Evolutionary conservation across 148 eudicot species (phyloP).

Genomic region (Rhododendron simsii): DNA sequence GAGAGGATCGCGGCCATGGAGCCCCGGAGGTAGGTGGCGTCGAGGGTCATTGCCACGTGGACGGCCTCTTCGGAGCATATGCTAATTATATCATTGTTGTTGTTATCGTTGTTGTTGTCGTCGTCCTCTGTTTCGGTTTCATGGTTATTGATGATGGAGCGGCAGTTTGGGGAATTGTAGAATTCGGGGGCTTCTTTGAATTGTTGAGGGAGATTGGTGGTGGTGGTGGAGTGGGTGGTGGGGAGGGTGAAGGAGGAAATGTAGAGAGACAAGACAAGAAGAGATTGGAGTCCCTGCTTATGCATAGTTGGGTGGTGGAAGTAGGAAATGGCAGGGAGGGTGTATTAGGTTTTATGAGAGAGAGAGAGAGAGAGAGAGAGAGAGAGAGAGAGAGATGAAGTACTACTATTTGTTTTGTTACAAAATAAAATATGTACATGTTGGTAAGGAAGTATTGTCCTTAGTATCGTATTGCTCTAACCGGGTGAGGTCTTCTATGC

Average conservation of each 20-base stretch:
- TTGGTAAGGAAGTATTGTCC: too few relatives aligned
- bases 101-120: not conserved
- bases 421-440: too few relatives aligned
- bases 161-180: constrained; percentile 62
- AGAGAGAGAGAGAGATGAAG: not conserved
- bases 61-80: constrained; percentile 53
- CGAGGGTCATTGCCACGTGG: constrained; percentile 85
- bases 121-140: not conserved
- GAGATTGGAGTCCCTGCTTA: not conserved
- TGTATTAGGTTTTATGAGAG: not conserved
- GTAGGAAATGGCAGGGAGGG: constrained; percentile 6
- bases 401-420: not conserved
- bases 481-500: too few relatives aligned
- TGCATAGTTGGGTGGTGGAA: constrained; percentile 14
- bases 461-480: too few relatives aligned
- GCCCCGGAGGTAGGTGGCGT: constrained; percentile 73
- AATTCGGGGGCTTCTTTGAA: constrained; percentile 75
- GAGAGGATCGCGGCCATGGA: constrained; percentile 84
- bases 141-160: constrained; percentile 5
- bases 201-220: constrained; percentile 13
- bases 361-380: not conserved
- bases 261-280: not conserved
- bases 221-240: not conserved
- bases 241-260: not conserved
- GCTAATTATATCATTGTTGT: not conserved